Evolutionary conservation across 495 filamentous ascomycete species (phyloP), one percentile per base, ranked within the genome.

Genomic region (Lophium mytilinum): DNA sequence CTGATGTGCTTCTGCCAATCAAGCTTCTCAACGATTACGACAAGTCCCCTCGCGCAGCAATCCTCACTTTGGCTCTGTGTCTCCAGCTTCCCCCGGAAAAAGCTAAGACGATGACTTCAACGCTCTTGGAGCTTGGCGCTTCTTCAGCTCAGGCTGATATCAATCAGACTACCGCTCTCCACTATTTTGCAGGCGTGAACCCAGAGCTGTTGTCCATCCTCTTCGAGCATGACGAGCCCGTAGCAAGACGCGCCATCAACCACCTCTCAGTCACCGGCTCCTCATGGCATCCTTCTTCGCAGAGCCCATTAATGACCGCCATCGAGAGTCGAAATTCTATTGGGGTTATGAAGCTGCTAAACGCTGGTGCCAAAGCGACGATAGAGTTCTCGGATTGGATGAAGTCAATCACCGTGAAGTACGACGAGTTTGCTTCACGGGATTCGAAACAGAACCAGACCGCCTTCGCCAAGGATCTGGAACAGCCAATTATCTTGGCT

Each of bases 111-210:
- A 88, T 89, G 76, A 75, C 74, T 1, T 69, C 73, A 55, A 77
- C 77, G 0, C 75, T 94, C 33, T 64, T 92, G n/a, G 74, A 79
- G 21, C 72, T 89, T 1, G 87, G 87, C 3, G 86, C 86, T 9
- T 86, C 84, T 1, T 81, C 80, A 39, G 81, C 84, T 1, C 89
- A 92, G 63, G 87, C 81, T 0, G 87, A 90, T 58, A 61, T 75
- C 21, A 68, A 76, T 35, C 74, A 79, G 0, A 64, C 70, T 10
- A 88, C 85, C 0, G 77, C 80, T 0, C 72, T 92, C 49, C 79
- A 89, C 52, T 88, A 75, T 61, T 68, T 74, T 37, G 72, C 75
- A 8, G 65, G 67, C 0, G 59, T 71, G 10, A 68, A 74, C 10
- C 71, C 63, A 3, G 75, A 82, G 4, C 56, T 87, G n/a, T 61